Percentiles rank a stretch among this genome's conserved stretches.
Evolutionary conservation across 2,329 filamentous ascomycete genomes (phyloP).

Genomic region (Aspergillus tubingensis): DNA sequence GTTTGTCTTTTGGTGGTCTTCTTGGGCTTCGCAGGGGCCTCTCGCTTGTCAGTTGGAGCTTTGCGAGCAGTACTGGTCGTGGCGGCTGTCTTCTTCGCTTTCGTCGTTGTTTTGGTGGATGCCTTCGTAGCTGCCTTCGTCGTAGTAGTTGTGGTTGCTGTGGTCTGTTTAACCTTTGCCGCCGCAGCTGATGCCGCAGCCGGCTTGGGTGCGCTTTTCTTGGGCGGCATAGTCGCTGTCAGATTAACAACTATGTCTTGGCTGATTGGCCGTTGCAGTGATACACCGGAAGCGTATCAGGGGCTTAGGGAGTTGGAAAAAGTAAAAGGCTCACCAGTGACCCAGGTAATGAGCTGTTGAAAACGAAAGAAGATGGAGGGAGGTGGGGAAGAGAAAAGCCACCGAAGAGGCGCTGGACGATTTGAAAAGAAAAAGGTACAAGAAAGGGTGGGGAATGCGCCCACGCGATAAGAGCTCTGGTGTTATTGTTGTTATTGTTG

Average conservation of each 20-base stretch:
- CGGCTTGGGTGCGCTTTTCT: slow-evolving; percentile 28
- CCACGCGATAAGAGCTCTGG: too few species aligned
- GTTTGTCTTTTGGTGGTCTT: slow-evolving; percentile 20
- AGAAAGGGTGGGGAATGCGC: too few species aligned
- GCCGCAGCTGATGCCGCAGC: slow-evolving; percentile 18
- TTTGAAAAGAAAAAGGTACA: too few species aligned
- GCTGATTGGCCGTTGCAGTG: not conserved
- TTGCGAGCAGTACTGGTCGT: slow-evolving; percentile 30
- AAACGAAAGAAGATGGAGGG: too few species aligned
- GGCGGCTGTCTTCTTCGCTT: slow-evolving; percentile 25
- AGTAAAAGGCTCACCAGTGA: too few species aligned
- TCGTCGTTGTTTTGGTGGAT: slow-evolving; percentile 24
- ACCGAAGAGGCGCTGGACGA: too few species aligned
- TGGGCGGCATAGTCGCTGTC: slow-evolving; percentile 31
- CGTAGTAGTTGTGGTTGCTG: slow-evolving; percentile 16
- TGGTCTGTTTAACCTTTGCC: slow-evolving; percentile 17
- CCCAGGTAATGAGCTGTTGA: too few species aligned
- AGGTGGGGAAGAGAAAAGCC: too few species aligned
- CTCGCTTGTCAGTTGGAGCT: not conserved
- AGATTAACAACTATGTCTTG: not conserved
- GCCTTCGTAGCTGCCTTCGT: slow-evolving; percentile 16
- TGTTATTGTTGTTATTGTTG: too few species aligned
- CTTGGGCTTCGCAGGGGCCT: slow-evolving; percentile 24
- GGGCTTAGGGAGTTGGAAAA: not conserved
- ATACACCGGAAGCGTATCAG: not conserved